Evolutionary conservation across 805 yeast genomes (phyloP).

Genomic region (Spathaspora passalidarum): DNA sequence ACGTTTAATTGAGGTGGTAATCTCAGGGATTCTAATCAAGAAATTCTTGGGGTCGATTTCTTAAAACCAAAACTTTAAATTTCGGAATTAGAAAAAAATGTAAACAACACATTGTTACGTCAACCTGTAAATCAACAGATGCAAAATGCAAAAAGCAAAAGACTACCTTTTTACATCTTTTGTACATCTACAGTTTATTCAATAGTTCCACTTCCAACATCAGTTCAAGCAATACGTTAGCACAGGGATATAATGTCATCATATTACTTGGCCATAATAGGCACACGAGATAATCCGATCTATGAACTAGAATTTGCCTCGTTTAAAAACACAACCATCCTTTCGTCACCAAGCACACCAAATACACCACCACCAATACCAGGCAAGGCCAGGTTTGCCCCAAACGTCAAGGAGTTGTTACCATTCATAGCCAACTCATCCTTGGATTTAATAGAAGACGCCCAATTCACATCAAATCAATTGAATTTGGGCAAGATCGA

Average conservation of each 20-base stretch:
- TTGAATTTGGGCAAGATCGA: conserved; percentile 78
- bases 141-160: too few relatives aligned
- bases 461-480: conserved; percentile 71
- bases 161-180: too few relatives aligned
- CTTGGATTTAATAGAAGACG: conserved; percentile 85
- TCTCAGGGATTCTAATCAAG: too few relatives aligned
- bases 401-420: conserved; percentile 70
- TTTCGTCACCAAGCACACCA: neutral
- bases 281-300: conserved; percentile 80
- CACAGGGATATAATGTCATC: conserved; percentile 65
- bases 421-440: conserved; percentile 90
- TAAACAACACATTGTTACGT: too few relatives aligned
- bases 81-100: too few relatives aligned
- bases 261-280: conserved; percentile 86
- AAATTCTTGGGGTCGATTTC: too few relatives aligned
- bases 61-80: too few relatives aligned
- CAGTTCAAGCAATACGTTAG: too few relatives aligned
- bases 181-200: too few relatives aligned
- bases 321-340: conserved; percentile 33
- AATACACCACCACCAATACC: conserved; percentile 15
- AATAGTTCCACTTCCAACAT: too few relatives aligned
- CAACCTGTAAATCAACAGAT: too few relatives aligned
- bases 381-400: conserved; percentile 62
- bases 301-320: conserved; percentile 87
- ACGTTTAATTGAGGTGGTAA: too few relatives aligned